phyloP scores from a whole-genome alignment of 306 rosid genomes.

The Trifolium dubium region DNA sequence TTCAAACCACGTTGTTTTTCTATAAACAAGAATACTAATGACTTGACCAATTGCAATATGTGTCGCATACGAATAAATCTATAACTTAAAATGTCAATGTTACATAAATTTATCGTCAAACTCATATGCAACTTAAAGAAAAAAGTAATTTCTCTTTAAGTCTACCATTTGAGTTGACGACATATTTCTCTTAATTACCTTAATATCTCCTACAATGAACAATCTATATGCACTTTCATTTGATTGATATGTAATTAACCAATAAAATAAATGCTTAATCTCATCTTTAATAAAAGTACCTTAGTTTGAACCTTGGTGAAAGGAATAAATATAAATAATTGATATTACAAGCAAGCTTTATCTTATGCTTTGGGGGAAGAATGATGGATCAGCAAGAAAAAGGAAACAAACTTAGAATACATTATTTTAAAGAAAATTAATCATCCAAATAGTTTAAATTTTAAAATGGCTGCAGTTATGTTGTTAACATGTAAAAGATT shows the following conservation, averaged over 20 bases:
- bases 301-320: slow-evolving; percentile 14
- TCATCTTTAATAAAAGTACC: slow-evolving; percentile 2
- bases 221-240: slow-evolving; percentile 3
- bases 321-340: not conserved
- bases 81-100: no score
- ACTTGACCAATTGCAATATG: no score
- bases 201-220: not conserved
- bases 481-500: slow-evolving; percentile 43
- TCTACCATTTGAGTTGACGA: no score
- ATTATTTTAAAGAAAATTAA: no score
- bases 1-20: no score
- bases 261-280: slow-evolving; percentile 27
- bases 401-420: not conserved
- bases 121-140: not conserved
- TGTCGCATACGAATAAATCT: no score
- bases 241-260: slow-evolving; percentile 14
- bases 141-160: not conserved
- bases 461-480: slow-evolving; percentile 38
- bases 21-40: no score
- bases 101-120: no score
- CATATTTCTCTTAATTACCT: no score
- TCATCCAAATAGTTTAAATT: slow-evolving; percentile 26
- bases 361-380: slow-evolving; percentile 13
- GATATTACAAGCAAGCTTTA: slow-evolving; percentile 30
- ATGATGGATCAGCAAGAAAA: slow-evolving; percentile 34